phyloP scores from a whole-genome alignment of 2,329 filamentous ascomycete species.

The Albophoma yamanashiensis region DNA sequence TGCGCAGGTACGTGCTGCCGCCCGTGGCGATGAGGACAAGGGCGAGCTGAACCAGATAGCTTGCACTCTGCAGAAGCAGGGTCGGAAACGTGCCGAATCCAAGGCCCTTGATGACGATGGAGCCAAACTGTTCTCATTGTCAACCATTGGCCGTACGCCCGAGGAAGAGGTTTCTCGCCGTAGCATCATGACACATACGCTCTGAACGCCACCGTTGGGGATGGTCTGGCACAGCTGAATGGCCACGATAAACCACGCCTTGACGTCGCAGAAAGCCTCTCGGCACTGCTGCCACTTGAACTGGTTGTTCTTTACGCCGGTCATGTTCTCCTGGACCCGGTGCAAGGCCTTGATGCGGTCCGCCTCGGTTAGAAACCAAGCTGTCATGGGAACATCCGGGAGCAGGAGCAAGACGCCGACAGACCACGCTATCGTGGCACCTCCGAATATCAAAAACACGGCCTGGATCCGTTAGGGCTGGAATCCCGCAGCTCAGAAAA shows the following conservation, averaged over 20 bases:
- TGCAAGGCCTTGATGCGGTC: slow-evolving; percentile 19
- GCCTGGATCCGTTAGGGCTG: background rate
- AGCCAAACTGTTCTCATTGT: slow-evolving; percentile 10
- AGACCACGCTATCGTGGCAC: slow-evolving; percentile 11
- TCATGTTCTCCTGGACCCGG: slow-evolving; percentile 21
- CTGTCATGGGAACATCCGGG: slow-evolving; percentile 13
- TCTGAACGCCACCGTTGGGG: slow-evolving; percentile 18
- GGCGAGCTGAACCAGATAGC: slow-evolving; percentile 10
- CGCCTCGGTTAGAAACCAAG: slow-evolving; percentile 14
- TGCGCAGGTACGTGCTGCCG: slow-evolving; percentile 12
- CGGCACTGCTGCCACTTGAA: slow-evolving; percentile 12
- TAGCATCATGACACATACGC: slow-evolving; percentile 5
- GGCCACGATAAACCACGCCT: slow-evolving; percentile 15
- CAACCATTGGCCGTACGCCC: background rate
- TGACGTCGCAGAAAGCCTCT: slow-evolving; percentile 14
- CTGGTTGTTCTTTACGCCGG: slow-evolving; percentile 19
- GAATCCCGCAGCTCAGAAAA: background rate
- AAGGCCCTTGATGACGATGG: slow-evolving; percentile 13
- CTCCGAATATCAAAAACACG: slow-evolving; percentile 14
- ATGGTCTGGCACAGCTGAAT: slow-evolving; percentile 15
- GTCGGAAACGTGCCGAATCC: slow-evolving; percentile 14
- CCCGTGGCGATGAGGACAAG: slow-evolving; percentile 12
- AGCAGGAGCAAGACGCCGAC: slow-evolving; percentile 9
- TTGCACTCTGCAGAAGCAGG: slow-evolving; percentile 10
- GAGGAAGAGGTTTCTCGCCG: too few relatives aligned